Percentiles rank a stretch among this genome's conserved stretches.
These are phyloP conservation scores for Phytophthora tentaculata DNA, from an alignment of 352 stramenopile genomes.

Conservation along the genomic window DNA sequence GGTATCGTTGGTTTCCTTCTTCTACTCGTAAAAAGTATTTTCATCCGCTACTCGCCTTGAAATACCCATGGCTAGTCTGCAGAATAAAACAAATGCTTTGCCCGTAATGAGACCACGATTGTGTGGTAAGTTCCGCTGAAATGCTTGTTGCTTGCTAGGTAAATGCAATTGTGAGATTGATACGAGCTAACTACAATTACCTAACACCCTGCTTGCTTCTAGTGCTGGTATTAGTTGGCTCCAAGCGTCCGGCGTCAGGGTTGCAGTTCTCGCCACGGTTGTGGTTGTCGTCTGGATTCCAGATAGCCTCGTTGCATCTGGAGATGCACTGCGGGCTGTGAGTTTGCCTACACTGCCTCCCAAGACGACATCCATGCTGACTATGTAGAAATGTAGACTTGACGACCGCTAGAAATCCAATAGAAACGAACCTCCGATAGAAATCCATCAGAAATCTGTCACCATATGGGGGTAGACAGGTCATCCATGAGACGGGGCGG, in stretches of 20 bases:
- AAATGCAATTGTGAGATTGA: slow-evolving; percentile 8
- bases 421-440: not conserved
- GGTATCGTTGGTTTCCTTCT: too few species aligned
- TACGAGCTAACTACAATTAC: not conserved
- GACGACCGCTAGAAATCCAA: not conserved
- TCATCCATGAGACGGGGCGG: slow-evolving; percentile 12
- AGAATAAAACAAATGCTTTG: too few species aligned
- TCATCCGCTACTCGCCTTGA: too few species aligned
- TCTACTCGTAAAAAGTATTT: too few species aligned
- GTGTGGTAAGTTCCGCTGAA: slow-evolving; percentile 7
- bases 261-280: slow-evolving; percentile 7
- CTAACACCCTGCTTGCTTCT: not conserved
- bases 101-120: too few species aligned
- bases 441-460: slow-evolving; percentile 12
- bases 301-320: slow-evolving; percentile 3
- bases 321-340: slow-evolving; percentile 2
- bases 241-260: not conserved
- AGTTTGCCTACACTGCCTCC: slow-evolving; percentile 9
- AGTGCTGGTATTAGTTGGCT: not conserved
- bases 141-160: slow-evolving; percentile 1
- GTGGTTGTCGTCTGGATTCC: slow-evolving; percentile 15
- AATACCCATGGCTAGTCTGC: too few species aligned
- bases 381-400: slow-evolving; percentile 1
- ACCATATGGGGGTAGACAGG: not conserved
- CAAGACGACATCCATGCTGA: slow-evolving; percentile 10